phyloP scores from a whole-genome alignment of 2,329 filamentous ascomycete species.

The Aureobasidium subglaciale region DNA sequence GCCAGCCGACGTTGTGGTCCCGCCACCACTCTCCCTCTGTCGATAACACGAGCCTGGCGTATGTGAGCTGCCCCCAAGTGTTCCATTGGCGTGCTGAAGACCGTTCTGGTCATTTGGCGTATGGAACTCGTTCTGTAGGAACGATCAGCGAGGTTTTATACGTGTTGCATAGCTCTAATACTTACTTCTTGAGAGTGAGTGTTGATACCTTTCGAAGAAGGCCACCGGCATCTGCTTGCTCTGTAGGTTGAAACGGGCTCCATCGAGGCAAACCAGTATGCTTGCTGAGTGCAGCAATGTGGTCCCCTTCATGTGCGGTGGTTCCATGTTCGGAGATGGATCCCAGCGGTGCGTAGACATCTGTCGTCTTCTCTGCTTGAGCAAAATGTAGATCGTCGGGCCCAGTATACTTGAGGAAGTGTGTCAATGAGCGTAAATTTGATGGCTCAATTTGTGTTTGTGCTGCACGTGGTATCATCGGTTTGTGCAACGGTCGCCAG shows the following conservation, averaged over 20 bases:
- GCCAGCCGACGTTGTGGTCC: not conserved
- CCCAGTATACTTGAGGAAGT: constrained; percentile 6
- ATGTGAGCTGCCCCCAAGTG: not conserved
- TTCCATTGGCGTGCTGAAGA: not conserved
- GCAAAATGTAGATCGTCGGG: not conserved
- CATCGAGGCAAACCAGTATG: not conserved
- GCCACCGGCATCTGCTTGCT: not conserved
- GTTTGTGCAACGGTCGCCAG: not conserved
- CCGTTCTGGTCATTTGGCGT: not conserved
- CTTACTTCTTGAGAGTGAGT: not conserved
- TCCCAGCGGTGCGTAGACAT: not conserved
- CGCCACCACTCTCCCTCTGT: not conserved
- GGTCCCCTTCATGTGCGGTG: not conserved
- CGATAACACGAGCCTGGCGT: not conserved
- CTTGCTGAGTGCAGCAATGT: not conserved
- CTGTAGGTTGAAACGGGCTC: not conserved
- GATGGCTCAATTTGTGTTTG: not conserved
- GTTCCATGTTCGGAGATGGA: no score
- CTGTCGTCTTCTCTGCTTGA: not conserved
- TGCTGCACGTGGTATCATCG: constrained; percentile 2
- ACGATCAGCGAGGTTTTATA: not conserved
- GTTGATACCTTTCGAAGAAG: not conserved
- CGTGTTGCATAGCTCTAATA: not conserved
- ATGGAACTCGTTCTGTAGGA: not conserved
- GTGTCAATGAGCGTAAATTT: not conserved